Conservation (phyloP, 176 grass and related monocot genomes). For the Carex cristatella region DNA sequence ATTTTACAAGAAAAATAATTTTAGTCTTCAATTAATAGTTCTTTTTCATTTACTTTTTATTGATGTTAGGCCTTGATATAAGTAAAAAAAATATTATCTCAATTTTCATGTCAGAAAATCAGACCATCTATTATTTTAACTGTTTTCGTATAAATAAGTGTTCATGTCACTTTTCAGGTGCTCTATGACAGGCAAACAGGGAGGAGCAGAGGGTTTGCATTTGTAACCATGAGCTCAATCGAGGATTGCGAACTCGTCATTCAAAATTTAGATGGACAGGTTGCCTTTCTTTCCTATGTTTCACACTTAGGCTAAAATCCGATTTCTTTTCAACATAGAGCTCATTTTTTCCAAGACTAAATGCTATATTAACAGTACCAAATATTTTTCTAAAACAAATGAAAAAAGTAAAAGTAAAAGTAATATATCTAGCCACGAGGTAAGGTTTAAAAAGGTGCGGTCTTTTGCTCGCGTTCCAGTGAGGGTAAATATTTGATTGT, state of each 20-base stretch:
- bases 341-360: neutral
- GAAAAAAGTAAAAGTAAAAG: neutral
- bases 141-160: neutral
- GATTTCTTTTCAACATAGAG: neutral
- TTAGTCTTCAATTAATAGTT: neutral
- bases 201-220: constrained; percentile 90
- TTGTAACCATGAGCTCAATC: constrained; percentile 79
- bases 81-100: neutral
- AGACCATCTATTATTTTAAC: neutral
- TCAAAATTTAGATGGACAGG: constrained; percentile 74
- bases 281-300: constrained; percentile 11
- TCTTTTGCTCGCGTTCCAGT: too few species aligned
- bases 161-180: constrained; percentile 41
- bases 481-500: too few species aligned
- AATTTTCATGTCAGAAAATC: constrained; percentile 3
- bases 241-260: constrained; percentile 75
- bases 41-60: neutral
- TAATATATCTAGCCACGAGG: neutral
- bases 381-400: neutral
- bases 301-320: neutral
- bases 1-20: neutral
- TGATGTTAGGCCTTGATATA: neutral
- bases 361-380: neutral
- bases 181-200: constrained; percentile 76
- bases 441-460: too few species aligned